Evolutionary conservation across 805 yeast species (phyloP).

Genomic region (Yarrowia deformans): DNA sequence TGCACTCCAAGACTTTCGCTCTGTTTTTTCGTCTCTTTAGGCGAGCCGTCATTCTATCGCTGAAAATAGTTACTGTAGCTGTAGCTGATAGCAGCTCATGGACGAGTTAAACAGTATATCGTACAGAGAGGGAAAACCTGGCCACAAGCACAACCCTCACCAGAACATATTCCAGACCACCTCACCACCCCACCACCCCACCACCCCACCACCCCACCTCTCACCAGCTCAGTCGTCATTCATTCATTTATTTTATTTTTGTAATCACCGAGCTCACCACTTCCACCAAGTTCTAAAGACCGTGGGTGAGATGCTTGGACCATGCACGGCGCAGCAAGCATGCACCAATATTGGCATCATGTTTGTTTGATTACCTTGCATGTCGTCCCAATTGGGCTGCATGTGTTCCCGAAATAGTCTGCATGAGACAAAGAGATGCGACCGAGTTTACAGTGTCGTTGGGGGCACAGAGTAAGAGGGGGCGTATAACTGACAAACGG

Average conservation of each 20-base stretch:
- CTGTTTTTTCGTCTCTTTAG: too few species aligned
- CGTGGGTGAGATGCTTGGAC: background rate
- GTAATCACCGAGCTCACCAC: too few species aligned
- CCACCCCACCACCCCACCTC: background rate
- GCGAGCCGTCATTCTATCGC: too few species aligned
- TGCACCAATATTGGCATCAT: slow-evolving; percentile 22
- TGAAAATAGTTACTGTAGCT: too few species aligned
- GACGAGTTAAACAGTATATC: too few species aligned
- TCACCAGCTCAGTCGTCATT: background rate
- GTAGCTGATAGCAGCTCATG: too few species aligned
- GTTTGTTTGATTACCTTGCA: slow-evolving; percentile 35
- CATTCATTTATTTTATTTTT: too few species aligned
- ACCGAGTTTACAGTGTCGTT: background rate
- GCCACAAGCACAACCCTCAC: too few species aligned
- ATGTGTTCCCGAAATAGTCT: slow-evolving; percentile 21
- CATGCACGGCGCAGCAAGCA: slow-evolving; percentile 38
- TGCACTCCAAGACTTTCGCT: too few species aligned
- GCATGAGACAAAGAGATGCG: slow-evolving; percentile 15
- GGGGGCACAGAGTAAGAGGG: background rate
- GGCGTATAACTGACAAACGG: background rate
- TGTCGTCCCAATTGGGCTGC: slow-evolving; percentile 12
- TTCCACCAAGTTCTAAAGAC: slow-evolving; percentile 5
- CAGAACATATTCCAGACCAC: too few species aligned
- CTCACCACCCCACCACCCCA: background rate
- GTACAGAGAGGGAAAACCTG: too few species aligned